These are phyloP conservation scores for Plectosphaerella cucumerina DNA, from an alignment of 2,329 filamentous ascomycete genomes.

Conservation along the genomic window DNA sequence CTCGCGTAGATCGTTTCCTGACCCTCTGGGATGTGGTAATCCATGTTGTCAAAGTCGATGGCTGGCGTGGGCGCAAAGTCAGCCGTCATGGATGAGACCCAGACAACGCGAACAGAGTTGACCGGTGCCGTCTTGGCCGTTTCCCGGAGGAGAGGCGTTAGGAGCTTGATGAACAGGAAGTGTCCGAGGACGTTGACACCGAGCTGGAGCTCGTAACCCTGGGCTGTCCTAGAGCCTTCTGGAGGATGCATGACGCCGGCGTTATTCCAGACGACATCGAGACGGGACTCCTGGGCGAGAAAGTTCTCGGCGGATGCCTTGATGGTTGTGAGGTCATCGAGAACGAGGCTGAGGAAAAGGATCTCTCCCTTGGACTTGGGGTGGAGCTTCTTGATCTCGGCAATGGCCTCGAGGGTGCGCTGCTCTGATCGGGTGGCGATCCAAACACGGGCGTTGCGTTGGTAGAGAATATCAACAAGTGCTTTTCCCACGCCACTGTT, in stretches of 20 bases:
- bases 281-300: slow-evolving; percentile 16
- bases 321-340: slow-evolving; percentile 18
- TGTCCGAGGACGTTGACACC: slow-evolving; percentile 22
- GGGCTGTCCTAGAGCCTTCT: slow-evolving; percentile 26
- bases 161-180: slow-evolving; percentile 23
- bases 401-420: slow-evolving; percentile 1
- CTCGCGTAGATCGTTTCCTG: slow-evolving; percentile 19
- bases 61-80: slow-evolving; percentile 16
- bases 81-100: slow-evolving; percentile 22
- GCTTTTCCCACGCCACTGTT: slow-evolving; percentile 34
- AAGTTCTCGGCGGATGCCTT: slow-evolving; percentile 17
- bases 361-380: slow-evolving; percentile 27
- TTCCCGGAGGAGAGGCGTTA: slow-evolving; percentile 18
- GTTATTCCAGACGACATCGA: slow-evolving; percentile 36
- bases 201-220: slow-evolving; percentile 26
- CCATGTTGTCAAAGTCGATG: slow-evolving; percentile 23
- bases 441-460: slow-evolving; percentile 42
- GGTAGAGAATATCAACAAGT: slow-evolving; percentile 43
- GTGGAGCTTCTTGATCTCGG: slow-evolving; percentile 6
- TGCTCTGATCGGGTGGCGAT: slow-evolving; percentile 33
- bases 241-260: slow-evolving; percentile 33
- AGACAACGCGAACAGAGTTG: slow-evolving; percentile 20
- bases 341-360: slow-evolving; percentile 32
- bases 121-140: slow-evolving; percentile 18
- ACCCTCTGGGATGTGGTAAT: slow-evolving; percentile 18